A percentile compares a stretch with the other conserved stretches of the same genome.
phyloP scores from a whole-genome alignment of 2,329 filamentous ascomycete genomes.

The Clarireedia monteithiana region DNA sequence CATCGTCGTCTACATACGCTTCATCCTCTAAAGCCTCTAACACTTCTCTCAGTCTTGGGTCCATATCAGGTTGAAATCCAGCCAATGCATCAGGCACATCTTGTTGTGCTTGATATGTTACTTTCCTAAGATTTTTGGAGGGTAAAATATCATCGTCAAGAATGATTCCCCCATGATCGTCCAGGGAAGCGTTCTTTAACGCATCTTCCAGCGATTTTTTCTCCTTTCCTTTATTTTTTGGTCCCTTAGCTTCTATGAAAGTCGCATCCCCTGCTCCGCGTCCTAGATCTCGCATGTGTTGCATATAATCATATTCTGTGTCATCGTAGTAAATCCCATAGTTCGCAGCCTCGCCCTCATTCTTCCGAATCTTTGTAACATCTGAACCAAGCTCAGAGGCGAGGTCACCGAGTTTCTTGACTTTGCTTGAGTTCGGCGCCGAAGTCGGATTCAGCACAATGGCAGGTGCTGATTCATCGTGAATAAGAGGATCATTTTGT shows the following conservation, averaged over 20 bases:
- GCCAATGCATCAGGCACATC: conserved; percentile 84
- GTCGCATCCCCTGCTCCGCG: conserved; percentile 61
- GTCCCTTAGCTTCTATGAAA: conserved; percentile 68
- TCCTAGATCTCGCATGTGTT: conserved; percentile 88
- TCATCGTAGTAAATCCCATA: conserved; percentile 95
- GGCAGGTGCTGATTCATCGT: conserved; percentile 80
- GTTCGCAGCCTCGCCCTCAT: conserved; percentile 93
- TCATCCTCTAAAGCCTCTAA: conserved; percentile 93
- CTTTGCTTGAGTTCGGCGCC: conserved; percentile 42
- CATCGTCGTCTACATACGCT: conserved; percentile 77
- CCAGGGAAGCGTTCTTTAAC: conserved; percentile 53
- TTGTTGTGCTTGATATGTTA: conserved; percentile 88
- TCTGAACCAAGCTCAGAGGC: conserved; percentile 66
- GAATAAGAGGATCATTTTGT: conserved; percentile 94
- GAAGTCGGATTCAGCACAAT: conserved; percentile 76
- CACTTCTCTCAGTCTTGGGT: conserved; percentile 82
- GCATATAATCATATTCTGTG: conserved; percentile 97
- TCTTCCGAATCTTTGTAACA: conserved; percentile 60
- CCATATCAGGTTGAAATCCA: conserved; percentile 97
- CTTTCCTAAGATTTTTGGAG: conserved; percentile 67
- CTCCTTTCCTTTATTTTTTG: conserved; percentile 60
- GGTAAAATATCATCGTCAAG: conserved; percentile 70
- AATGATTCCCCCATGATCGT: conserved; percentile 47
- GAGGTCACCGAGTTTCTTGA: conserved; percentile 68
- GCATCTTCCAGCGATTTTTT: conserved; percentile 80